A percentile compares a stretch with the other conserved stretches of the same genome.
These are phyloP conservation scores for Rehmannia glutinosa DNA, from an alignment of 257 asterid genomes.

Conservation along the genomic window DNA sequence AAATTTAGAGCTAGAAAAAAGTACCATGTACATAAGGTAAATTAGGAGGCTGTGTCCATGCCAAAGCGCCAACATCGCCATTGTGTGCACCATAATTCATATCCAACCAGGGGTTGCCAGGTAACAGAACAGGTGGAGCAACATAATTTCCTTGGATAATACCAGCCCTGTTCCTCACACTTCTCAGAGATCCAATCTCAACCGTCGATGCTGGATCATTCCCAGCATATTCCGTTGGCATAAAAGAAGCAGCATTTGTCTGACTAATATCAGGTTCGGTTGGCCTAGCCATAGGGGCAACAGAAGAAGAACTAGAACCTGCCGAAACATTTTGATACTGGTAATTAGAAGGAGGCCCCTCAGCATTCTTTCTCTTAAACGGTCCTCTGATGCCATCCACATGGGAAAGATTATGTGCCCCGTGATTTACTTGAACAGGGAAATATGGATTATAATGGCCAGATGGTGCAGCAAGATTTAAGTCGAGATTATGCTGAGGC, in stretches of 20 bases:
- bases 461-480: conserved; percentile 43
- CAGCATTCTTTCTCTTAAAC: conserved; percentile 58
- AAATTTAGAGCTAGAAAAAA: neutral
- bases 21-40: conserved; percentile 47
- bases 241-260: conserved; percentile 24
- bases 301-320: conserved; percentile 66
- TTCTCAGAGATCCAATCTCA: conserved; percentile 34
- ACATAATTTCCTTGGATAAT: conserved; percentile 53
- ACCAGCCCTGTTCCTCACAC: conserved; percentile 41
- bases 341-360: conserved; percentile 21
- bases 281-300: conserved; percentile 17
- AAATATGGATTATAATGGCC: conserved; percentile 54
- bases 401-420: conserved; percentile 39
- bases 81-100: conserved; percentile 39
- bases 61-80: conserved; percentile 43
- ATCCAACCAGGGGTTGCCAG: conserved; percentile 66
- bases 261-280: conserved; percentile 33
- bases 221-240: conserved; percentile 21
- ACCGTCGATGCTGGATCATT: conserved; percentile 24
- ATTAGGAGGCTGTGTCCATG: conserved; percentile 58
- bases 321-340: conserved; percentile 35
- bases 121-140: conserved; percentile 49
- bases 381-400: conserved; percentile 44
- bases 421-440: conserved; percentile 51
- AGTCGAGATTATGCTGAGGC: conserved; percentile 41